Evolutionary conservation across 768 basidiomycete species (phyloP), one percentile per base, ranked within the genome.

Genomic region (Suillus paluster): DNA sequence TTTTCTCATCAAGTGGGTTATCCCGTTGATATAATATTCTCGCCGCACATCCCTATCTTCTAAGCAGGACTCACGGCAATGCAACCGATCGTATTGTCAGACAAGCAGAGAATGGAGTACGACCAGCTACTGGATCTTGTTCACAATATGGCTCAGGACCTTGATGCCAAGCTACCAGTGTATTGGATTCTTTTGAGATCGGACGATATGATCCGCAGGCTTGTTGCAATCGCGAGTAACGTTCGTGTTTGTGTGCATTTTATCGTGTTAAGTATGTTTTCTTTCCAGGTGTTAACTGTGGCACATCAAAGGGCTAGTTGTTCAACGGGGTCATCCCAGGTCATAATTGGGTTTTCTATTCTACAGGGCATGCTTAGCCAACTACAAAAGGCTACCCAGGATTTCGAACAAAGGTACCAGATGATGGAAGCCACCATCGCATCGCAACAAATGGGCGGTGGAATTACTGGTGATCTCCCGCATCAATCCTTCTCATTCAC

Each of bases 91-190:
- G 80, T 81, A 15, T 67, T 90, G 30, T 79, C 86, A 5, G 75
- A 80, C 9, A 84, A 86, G 2, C 86, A 86, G 62, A 79, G 84
- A 45, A 60, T 75, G 44, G 86, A 86, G 58, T 90, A 83, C 65
- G 81, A 79, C 58, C 67, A 69, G 23, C 44, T 81, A 5, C 75
- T 90, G 30, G 86, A 88, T 55, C 78, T 81, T 39, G 67, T 86
- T 15, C 71, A 71, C 68, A 83, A 79, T 53, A 68, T 77, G 53
- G 77, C 78, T 45, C 46, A 55, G 15, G 86, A 88, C 0, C 71
- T 88, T 25, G 85, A 90, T 5, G 50, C 61, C 42, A 85, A 80
- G 64, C 73, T 91, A 17, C 77, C 77, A 3, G 72, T 84, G 74
- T 78, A 82, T 63, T 73, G 75, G 56, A 67, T 79, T 23, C 70